Conservation (phyloP, 2,329 filamentous ascomycete species). For the Neoarthrinium moseri region DNA sequence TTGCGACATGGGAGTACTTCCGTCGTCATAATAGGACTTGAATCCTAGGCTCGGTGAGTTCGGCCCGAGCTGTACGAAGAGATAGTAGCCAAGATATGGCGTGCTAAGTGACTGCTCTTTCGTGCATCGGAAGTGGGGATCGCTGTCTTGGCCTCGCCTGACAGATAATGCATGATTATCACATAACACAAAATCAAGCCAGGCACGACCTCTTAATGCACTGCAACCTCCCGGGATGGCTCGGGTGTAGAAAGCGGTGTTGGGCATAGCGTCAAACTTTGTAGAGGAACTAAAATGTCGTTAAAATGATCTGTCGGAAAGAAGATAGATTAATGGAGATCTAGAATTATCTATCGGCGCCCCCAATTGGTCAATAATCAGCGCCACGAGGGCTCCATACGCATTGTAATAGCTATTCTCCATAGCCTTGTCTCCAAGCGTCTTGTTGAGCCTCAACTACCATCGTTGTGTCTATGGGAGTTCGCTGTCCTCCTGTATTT, state of each 20-base stretch:
- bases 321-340: neutral
- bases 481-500: neutral
- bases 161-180: neutral
- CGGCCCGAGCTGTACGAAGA: neutral
- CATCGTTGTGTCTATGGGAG: neutral
- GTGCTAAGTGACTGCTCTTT: neutral
- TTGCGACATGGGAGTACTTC: neutral
- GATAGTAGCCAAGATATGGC: neutral
- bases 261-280: neutral
- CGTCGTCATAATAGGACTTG: neutral
- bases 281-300: neutral
- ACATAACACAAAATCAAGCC: neutral
- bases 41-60: neutral
- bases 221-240: neutral
- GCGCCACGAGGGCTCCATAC: neutral
- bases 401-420: neutral
- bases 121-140: neutral
- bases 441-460: neutral
- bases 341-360: neutral
- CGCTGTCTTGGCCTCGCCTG: neutral
- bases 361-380: neutral
- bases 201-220: too few relatives aligned
- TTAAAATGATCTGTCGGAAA: neutral
- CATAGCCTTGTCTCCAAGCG: neutral
- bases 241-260: neutral